Evolutionary conservation across 1,284 basidiomycete species (phyloP).

Genomic region (Ganoderma lucidum): DNA sequence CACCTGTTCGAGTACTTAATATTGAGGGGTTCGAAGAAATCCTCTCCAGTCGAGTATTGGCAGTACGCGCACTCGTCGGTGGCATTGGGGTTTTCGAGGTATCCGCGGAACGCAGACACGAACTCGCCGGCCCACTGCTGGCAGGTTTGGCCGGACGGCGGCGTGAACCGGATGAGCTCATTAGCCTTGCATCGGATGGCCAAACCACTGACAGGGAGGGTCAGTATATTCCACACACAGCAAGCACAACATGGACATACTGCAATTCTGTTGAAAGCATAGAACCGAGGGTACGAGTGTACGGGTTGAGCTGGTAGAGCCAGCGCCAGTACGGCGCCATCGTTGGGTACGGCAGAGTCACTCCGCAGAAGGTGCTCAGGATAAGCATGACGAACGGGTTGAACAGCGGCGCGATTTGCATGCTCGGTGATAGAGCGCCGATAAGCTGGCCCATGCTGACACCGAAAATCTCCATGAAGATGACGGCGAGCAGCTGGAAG

Average conservation of each 20-base stretch:
- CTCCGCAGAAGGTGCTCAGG: slow-evolving; percentile 81
- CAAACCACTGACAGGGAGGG: slow-evolving; percentile 57
- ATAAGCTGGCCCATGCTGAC: slow-evolving; percentile 82
- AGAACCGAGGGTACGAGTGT: slow-evolving; percentile 76
- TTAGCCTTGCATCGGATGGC: slow-evolving; percentile 69
- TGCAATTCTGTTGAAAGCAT: slow-evolving; percentile 86
- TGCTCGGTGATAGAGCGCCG: slow-evolving; percentile 78
- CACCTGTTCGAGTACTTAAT: slow-evolving; percentile 74
- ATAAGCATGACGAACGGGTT: slow-evolving; percentile 82
- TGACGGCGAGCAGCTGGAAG: slow-evolving; percentile 76
- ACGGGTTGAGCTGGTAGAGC: slow-evolving; percentile 76
- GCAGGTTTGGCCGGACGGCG: slow-evolving; percentile 83
- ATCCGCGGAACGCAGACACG: slow-evolving; percentile 72
- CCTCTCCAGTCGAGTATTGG: slow-evolving; percentile 70
- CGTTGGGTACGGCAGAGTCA: slow-evolving; percentile 78
- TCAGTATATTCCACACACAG: slow-evolving; percentile 17
- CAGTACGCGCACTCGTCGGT: slow-evolving; percentile 77
- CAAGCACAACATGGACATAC: slow-evolving; percentile 45
- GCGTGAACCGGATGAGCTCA: slow-evolving; percentile 75
- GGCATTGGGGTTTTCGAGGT: slow-evolving; percentile 77
- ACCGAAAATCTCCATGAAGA: slow-evolving; percentile 81
- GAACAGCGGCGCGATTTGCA: slow-evolving; percentile 82
- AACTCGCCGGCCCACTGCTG: slow-evolving; percentile 74
- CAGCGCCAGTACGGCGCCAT: slow-evolving; percentile 82
- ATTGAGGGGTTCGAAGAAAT: slow-evolving; percentile 76